Evolutionary conservation across 495 filamentous ascomycete genomes (phyloP).

Genomic region (Aspergillus carlsbadensis): DNA sequence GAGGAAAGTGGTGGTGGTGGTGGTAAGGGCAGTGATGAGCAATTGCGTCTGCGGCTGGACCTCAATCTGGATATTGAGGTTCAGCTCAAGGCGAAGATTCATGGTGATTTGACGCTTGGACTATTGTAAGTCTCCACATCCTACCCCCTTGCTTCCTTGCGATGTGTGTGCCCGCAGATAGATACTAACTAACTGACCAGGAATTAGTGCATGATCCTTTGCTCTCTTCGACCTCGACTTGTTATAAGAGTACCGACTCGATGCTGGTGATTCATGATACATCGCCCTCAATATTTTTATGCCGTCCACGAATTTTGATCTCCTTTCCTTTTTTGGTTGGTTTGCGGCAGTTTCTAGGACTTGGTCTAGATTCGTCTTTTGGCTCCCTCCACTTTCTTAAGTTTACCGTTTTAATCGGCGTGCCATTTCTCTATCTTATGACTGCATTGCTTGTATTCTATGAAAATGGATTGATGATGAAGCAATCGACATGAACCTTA

Average conservation of each 20-base stretch:
- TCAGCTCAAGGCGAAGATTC: slow-evolving; percentile 87
- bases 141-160: slow-evolving; percentile 4
- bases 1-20: slow-evolving; percentile 37
- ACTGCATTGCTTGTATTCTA: slow-evolving; percentile 22
- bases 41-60: slow-evolving; percentile 75
- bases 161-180: not conserved
- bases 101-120: slow-evolving; percentile 83
- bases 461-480: slow-evolving; percentile 2
- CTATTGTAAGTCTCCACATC: slow-evolving; percentile 67
- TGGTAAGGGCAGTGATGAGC: slow-evolving; percentile 58
- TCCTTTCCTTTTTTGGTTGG: not conserved
- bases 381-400: slow-evolving; percentile 2
- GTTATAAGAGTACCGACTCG: not conserved
- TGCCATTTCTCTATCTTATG: slow-evolving; percentile 5
- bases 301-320: slow-evolving; percentile 5
- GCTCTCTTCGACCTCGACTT: not conserved
- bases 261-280: not conserved
- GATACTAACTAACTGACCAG: slow-evolving; percentile 9
- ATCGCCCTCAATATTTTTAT: not conserved
- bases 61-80: slow-evolving; percentile 88
- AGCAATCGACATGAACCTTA: not conserved
- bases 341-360: not conserved
- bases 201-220: slow-evolving; percentile 8
- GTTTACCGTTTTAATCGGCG: slow-evolving; percentile 9
- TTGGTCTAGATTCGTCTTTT: slow-evolving; percentile 8